These are phyloP conservation scores for Rhizopus stolonifer DNA, from an alignment of 371 early-diverging fungal genomes.

Conservation along the genomic window DNA sequence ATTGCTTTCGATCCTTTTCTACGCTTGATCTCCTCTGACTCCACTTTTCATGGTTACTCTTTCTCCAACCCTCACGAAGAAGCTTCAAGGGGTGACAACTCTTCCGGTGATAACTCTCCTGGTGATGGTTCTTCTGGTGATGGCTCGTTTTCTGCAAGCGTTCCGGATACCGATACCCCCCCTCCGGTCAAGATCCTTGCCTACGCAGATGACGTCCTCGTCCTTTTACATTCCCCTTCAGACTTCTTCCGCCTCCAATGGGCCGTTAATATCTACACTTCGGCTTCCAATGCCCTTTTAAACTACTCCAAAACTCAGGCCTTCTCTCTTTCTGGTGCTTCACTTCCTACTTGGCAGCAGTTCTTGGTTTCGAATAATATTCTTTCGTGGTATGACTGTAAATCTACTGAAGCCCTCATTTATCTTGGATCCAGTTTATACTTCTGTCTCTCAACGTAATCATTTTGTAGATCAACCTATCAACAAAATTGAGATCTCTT, in stretches of 20 bases:
- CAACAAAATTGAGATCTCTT: not conserved
- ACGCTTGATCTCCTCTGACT: not conserved
- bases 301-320: constrained; percentile 13
- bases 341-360: not conserved
- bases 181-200: constrained; percentile 6
- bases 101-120: not conserved
- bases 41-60: not conserved
- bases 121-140: too few species aligned
- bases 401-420: not conserved
- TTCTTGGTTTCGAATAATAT: constrained; percentile 2
- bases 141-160: too few species aligned
- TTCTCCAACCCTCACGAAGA: not conserved
- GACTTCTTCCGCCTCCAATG: not conserved
- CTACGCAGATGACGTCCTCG: constrained; percentile 12
- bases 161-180: not conserved
- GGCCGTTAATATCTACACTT: not conserved
- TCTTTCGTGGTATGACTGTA: constrained; percentile 5
- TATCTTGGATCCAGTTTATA: constrained; percentile 16
- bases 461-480: not conserved
- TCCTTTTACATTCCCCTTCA: not conserved
- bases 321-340: constrained; percentile 6
- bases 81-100: too few species aligned
- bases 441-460: constrained; percentile 2
- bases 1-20: constrained; percentile 19
- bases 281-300: constrained; percentile 9